Conservation (phyloP, 1,284 basidiomycete genomes). For the Taiwanofungus camphoratus region DNA sequence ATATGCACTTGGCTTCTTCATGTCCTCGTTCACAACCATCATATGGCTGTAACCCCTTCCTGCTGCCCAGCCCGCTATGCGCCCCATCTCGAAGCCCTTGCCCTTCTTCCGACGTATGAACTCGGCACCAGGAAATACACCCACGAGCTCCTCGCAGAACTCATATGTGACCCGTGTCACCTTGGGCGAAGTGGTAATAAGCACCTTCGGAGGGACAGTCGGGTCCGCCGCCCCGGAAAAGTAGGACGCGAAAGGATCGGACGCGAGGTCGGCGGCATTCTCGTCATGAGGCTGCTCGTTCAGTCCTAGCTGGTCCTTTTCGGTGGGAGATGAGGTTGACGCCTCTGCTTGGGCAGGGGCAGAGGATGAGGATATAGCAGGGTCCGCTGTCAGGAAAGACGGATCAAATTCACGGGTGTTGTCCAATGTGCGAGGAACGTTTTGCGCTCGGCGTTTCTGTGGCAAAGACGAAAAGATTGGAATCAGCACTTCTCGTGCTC, state of each 20-base stretch:
- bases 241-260: slow-evolving; percentile 69
- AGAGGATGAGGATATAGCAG: slow-evolving; percentile 35
- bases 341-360: slow-evolving; percentile 22
- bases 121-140: slow-evolving; percentile 92
- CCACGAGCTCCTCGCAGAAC: slow-evolving; percentile 89
- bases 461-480: background rate
- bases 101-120: slow-evolving; percentile 89
- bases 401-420: slow-evolving; percentile 90
- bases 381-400: slow-evolving; percentile 72
- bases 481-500: background rate
- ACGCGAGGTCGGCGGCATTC: slow-evolving; percentile 59
- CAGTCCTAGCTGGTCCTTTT: no score
- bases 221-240: slow-evolving; percentile 63
- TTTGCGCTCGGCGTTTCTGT: slow-evolving; percentile 77
- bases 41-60: slow-evolving; percentile 85
- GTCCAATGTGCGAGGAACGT: slow-evolving; percentile 89
- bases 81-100: slow-evolving; percentile 89
- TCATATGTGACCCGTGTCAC: slow-evolving; percentile 81
- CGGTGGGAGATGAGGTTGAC: slow-evolving; percentile 15
- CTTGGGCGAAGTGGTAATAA: slow-evolving; percentile 88
- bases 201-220: slow-evolving; percentile 71
- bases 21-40: slow-evolving; percentile 92
- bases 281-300: slow-evolving; percentile 46
- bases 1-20: slow-evolving; percentile 82
- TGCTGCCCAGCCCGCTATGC: slow-evolving; percentile 92